Evolutionary conservation across 2,329 filamentous ascomycete genomes (phyloP), one percentile per base, ranked within the genome.

Genomic region (Paracoccidioides brasiliensis): DNA sequence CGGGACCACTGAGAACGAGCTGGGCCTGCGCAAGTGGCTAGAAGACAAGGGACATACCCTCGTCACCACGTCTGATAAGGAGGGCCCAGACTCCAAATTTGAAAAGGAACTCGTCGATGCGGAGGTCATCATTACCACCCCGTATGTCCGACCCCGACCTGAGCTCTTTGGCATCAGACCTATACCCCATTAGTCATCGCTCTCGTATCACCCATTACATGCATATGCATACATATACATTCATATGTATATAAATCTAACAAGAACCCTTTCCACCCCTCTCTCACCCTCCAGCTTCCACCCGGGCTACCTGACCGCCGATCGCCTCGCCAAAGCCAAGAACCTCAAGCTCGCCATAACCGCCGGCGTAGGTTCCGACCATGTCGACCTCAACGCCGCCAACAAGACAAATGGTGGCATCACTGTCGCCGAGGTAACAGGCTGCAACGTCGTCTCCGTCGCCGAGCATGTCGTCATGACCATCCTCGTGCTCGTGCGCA

Each of bases 381-480:
- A 98, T 75, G 88, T 98, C 71, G 93, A 98, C 77, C 83, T 97
- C 61, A 84, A 97, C 72, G 90, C 88, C 46, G 93, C 93, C 73
- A 97, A 97, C 86, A 90, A 85, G 79, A 96, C 90, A 76, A 98
- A 98, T 73, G 91, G 91, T 68, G 93, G 93, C 71, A 78, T 97
- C 76, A 98, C 90, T 65, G 93, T 98, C 60, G 90, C 90, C 61
- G 93, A 98, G 75, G 93, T 98, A 62, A 98, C 93, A 8, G 93
- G 93, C 70, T 94, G 87, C 77, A 98, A 98, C 73, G 93, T 98
- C 66, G 90, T 96, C 66, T 97, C 93, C 53, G 93, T 98, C 61
- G 93, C 93, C 58, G 93, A 98, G 82, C 93, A 98, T 78, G 93
- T 98, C 66, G 76, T 98, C 77, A 97, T 98, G 93, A 98, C 93